phyloP scores from a whole-genome alignment of 345 rosid genomes.

The Cardamine occulta region DNA sequence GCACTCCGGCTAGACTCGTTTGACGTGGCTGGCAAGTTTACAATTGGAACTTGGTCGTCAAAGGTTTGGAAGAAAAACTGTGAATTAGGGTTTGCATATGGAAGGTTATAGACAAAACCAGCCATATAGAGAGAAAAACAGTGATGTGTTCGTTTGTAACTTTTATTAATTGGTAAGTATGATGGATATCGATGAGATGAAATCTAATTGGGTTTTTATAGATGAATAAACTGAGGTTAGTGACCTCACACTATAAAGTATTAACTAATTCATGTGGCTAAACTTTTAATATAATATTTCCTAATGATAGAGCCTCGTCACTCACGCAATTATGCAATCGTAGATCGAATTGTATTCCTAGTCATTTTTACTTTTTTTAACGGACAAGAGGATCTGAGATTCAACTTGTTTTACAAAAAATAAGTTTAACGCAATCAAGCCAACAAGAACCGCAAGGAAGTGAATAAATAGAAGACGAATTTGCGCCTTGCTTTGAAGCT shows the following conservation, averaged over 20 bases:
- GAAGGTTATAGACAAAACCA: slow-evolving; percentile 9
- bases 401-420: not conserved
- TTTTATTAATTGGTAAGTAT: not conserved
- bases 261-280: slow-evolving; percentile 1
- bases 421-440: not conserved
- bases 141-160: not conserved
- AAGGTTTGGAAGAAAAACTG: not conserved
- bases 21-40: slow-evolving; percentile 14
- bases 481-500: no score
- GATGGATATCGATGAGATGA: slow-evolving; percentile 12
- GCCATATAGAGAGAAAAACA: slow-evolving; percentile 7
- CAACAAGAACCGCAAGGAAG: no score
- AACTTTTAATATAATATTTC: not conserved
- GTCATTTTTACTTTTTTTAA: slow-evolving; percentile 1
- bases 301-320: not conserved
- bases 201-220: slow-evolving; percentile 16
- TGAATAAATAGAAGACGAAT: no score
- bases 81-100: slow-evolving; percentile 7
- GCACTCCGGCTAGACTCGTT: not conserved
- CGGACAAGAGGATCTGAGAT: not conserved
- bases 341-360: not conserved
- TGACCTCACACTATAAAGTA: not conserved
- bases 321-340: not conserved
- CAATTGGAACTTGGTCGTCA: not conserved
- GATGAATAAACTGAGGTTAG: not conserved